These are phyloP conservation scores for Pisolithus orientalis DNA, from an alignment of 768 basidiomycete species.

Conservation along the genomic window DNA sequence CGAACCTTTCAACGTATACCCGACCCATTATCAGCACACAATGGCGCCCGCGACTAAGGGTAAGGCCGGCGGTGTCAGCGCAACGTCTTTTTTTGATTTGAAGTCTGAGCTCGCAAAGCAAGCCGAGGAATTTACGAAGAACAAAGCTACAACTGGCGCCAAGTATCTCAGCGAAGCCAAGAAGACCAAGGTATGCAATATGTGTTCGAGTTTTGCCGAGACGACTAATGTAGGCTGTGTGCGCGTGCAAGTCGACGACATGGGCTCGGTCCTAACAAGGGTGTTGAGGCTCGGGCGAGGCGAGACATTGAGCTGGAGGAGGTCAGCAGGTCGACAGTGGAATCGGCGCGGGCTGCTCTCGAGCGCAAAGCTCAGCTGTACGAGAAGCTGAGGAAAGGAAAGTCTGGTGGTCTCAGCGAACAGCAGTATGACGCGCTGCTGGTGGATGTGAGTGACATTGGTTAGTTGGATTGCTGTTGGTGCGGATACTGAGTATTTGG, in stretches of 20 bases:
- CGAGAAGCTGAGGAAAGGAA: constrained; percentile 70
- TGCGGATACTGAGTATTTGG: background rate
- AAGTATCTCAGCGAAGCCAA: constrained; percentile 55
- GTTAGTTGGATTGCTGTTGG: background rate
- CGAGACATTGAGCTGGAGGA: constrained; percentile 69
- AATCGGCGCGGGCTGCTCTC: constrained; percentile 62
- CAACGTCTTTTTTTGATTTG: constrained; percentile 77
- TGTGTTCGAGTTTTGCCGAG: background rate
- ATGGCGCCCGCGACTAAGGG: constrained; percentile 51
- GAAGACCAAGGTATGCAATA: constrained; percentile 55
- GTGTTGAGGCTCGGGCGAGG: constrained; percentile 54
- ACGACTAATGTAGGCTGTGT: background rate
- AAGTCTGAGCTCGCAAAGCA: constrained; percentile 49
- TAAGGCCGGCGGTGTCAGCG: constrained; percentile 63
- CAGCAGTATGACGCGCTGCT: constrained; percentile 65
- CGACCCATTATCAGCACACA: constrained; percentile 1
- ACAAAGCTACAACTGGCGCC: constrained; percentile 51
- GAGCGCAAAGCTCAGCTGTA: constrained; percentile 79
- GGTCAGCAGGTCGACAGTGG: constrained; percentile 62
- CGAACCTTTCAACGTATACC: too few species aligned
- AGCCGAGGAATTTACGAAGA: constrained; percentile 56
- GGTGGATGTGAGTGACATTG: constrained; percentile 60
- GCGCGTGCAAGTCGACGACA: constrained; percentile 50
- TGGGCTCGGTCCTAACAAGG: constrained; percentile 77
- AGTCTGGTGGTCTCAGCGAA: constrained; percentile 71